These are phyloP conservation scores for Metschnikowia henanensis DNA, from an alignment of 805 yeast genomes.

Conservation along the genomic window DNA sequence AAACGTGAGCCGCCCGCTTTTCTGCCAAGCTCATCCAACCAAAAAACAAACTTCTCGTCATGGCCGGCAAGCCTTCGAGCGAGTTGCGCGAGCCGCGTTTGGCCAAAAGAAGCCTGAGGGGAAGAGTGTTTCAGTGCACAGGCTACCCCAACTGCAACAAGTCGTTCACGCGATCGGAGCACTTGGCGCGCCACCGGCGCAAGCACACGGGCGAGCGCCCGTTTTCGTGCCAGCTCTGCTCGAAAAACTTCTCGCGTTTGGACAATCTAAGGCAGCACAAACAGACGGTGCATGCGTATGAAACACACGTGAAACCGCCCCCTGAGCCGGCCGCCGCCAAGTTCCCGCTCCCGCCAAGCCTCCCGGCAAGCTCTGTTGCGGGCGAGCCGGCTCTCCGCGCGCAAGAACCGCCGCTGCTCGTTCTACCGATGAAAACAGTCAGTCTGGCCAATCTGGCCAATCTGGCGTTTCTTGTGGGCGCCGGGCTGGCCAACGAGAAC, in stretches of 20 bases:
- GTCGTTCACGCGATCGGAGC: conserved; percentile 91
- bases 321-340: background rate
- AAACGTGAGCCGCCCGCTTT: too few relatives aligned
- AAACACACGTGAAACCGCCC: conserved; percentile 17
- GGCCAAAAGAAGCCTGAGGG: conserved; percentile 39
- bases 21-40: too few relatives aligned
- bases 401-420: background rate
- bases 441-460: too few relatives aligned
- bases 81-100: background rate
- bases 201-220: conserved; percentile 97
- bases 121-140: conserved; percentile 76
- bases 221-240: conserved; percentile 80
- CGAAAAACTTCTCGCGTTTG: conserved; percentile 74
- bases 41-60: too few relatives aligned
- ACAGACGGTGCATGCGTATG: conserved; percentile 62
- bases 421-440: background rate
- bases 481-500: background rate
- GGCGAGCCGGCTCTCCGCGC: background rate
- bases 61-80: background rate
- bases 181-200: conserved; percentile 86
- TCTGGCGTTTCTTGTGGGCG: too few relatives aligned
- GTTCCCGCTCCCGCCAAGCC: background rate
- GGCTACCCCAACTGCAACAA: conserved; percentile 86
- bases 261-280: conserved; percentile 92
- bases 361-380: background rate